Base-by-base conservation (phyloP, 768 basidiomycete species). In the Butyriboletus loyo region DNA sequence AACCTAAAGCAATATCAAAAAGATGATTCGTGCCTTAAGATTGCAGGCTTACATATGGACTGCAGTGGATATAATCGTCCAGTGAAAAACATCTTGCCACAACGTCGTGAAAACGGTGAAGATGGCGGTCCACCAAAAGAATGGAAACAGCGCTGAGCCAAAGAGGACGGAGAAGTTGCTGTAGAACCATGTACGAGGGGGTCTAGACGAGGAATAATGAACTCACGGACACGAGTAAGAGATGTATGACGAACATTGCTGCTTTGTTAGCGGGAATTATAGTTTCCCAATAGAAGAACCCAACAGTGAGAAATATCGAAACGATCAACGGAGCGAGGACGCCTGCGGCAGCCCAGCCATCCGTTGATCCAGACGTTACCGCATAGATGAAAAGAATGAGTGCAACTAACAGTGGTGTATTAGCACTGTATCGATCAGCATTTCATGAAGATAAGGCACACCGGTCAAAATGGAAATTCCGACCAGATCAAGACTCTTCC, bases 201-300 rank as follows among this genome's bases (percentile, higher is more conserved):
- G 75, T 49, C 76, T 74, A 8, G 3, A 2, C 35, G 13, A 27
- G 4, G 7, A 52, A 36, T 7, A 27, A 36, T 57, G 28, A n/a
- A 25, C 6, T 30, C 13, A 10, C 13, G 35, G 9, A 28, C 1
- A 32, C 27, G 27, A n/a, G n/a, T n/a, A 22, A 8, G 52, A 28
- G 27, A 31, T 17, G 15, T 19, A 21, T 14, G 14, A 59, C 74
- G 38, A 56, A 77, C 76, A 79, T 61, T 5, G 75, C 73, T 11
- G 82, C 80, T 5, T 59, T 62, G 13, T 76, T 64, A 15, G 59
- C 56, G 2, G 74, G 75, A 14, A 80, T 61, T 0, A 57, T 38
- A 8, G 72, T 64, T 56, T 84, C 81, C 74, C 76, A 83, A 46
- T 73, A 66, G 65, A 84, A 79, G 69, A 85, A 85, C 1, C 48